A percentile compares a stretch with the other conserved stretches of the same genome.
Conservation (phyloP, 208 protist genomes). For the Leishmania mexicana region DNA sequence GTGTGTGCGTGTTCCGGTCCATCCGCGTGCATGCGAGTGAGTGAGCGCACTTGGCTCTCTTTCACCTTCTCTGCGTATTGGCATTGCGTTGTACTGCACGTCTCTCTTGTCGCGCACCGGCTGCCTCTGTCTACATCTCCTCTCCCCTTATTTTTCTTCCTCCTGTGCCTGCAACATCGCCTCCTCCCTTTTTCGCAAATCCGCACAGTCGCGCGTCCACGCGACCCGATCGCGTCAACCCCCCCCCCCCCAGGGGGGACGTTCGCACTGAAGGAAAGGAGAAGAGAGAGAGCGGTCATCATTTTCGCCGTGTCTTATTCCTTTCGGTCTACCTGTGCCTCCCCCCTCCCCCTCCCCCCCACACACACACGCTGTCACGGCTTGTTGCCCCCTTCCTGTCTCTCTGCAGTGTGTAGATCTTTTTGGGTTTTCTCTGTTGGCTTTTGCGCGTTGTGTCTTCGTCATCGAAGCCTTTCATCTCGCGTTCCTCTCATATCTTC, state of each 20-base stretch:
- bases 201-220: background rate
- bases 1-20: background rate
- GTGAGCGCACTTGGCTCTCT: background rate
- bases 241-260: background rate
- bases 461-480: background rate
- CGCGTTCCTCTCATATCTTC: background rate
- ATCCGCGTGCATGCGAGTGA: background rate
- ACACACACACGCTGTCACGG: no score
- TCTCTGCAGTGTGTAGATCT: background rate
- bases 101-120: background rate
- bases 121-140: background rate
- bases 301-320: background rate
- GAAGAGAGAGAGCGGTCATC: background rate
- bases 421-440: background rate
- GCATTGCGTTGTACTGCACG: background rate
- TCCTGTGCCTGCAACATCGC: background rate
- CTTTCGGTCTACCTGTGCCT: background rate
- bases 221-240: background rate
- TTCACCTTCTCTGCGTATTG: background rate
- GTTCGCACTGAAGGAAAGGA: background rate
- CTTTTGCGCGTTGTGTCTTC: background rate
- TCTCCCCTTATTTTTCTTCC: background rate
- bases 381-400: no score
- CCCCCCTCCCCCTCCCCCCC: background rate
- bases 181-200: background rate